Evolutionary conservation across 306 rosid genomes (phyloP).

Genomic region (Lathyrus tuberosus): DNA sequence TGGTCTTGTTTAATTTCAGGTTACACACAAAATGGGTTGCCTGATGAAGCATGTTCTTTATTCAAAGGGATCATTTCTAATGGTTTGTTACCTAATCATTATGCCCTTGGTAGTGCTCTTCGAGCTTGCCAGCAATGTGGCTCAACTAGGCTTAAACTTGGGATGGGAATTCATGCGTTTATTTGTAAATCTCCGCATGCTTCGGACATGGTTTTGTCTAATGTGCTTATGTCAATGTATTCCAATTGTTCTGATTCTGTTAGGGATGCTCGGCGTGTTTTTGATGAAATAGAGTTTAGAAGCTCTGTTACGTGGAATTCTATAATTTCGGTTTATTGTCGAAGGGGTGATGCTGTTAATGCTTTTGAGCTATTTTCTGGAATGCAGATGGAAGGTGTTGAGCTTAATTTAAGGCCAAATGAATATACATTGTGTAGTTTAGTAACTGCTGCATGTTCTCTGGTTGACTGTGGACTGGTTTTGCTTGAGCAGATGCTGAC

Average conservation of each 20-base stretch:
- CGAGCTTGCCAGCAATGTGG: constrained; percentile 76
- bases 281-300: constrained; percentile 52
- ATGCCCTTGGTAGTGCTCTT: constrained; percentile 73
- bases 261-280: constrained; percentile 63
- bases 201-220: constrained; percentile 59
- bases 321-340: constrained; percentile 76
- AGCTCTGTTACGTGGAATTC: constrained; percentile 82
- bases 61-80: constrained; percentile 59
- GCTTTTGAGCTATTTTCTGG: constrained; percentile 65
- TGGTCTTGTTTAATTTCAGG: constrained; percentile 89
- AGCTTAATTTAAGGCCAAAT: constrained; percentile 56
- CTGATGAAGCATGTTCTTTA: constrained; percentile 60
- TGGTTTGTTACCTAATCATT: constrained; percentile 62
- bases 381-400: constrained; percentile 56
- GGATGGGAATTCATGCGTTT: constrained; percentile 73
- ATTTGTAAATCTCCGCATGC: constrained; percentile 56
- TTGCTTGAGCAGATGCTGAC: constrained; percentile 70
- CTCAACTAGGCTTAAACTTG: constrained; percentile 52
- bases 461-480: constrained; percentile 51
- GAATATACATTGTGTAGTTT: constrained; percentile 85
- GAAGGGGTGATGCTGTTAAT: constrained; percentile 63
- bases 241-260: constrained; percentile 57
- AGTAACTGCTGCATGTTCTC: constrained; percentile 60
- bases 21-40: constrained; percentile 58
- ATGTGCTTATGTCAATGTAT: constrained; percentile 83